Base-by-base conservation (phyloP, 192 early-diverging fungal genomes). In the Kappamyces sp. region DNA sequence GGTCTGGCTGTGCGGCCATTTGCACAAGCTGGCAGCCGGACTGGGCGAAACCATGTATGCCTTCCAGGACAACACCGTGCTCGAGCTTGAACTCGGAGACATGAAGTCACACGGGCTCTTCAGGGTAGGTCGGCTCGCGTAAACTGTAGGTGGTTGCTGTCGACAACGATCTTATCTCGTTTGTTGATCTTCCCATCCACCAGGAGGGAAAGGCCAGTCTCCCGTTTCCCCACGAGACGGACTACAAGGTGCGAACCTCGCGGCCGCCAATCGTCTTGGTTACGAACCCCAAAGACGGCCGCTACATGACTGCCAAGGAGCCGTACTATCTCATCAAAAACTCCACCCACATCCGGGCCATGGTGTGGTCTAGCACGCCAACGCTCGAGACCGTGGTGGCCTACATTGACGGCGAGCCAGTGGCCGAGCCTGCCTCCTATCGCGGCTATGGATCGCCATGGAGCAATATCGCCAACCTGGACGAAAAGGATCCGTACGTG, bases 91-190 rank as follows among this genome's bases (percentile, higher is more conserved):
- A 74, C 67, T 96, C 6, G 89, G 81, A 23, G 93, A 96, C 51
- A 81, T 96, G 76, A 96, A 96, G 72, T 77, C 85, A 55, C 89
- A 94, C 66, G 91, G 85, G 0, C 49, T 84, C n/a, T 93, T 89
- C 62, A 75, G 93, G 40, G 79, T 23, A 23, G 23, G 23, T 0
- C 23, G 23, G 23, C 23, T 23, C 23, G 23, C 23, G 23, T 23
- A 0, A 23, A 23, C 23, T 23, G 23, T 23, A 23, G 23, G 23
- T 96, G 33, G 83, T 90, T 41, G 87, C 86, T 5, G 79, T 96
- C 1, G 93, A 96, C 63, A 64, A 94, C 52, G 92, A 96, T 61
- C 51, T 94, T 51, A 74, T 96, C 9, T 83, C 87, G 3, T 89
- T 94, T 72, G 70, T 76, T 1, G 93, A 96, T 65, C 72, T 86